Conservation (phyloP, 2,329 filamentous ascomycete species). For the Truncatella angustata region DNA sequence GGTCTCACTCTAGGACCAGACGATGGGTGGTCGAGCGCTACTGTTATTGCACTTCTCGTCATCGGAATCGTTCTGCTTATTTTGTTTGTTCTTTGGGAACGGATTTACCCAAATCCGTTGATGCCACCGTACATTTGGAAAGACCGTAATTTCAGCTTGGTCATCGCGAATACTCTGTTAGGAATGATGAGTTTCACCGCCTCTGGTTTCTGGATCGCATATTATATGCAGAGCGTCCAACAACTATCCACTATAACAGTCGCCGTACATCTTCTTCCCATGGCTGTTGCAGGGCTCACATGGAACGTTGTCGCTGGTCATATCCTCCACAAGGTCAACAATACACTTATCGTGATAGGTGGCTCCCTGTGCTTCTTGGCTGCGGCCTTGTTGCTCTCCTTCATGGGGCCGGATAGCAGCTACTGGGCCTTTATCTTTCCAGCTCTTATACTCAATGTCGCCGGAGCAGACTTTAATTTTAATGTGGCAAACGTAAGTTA, state of each 20-base stretch:
- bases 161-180: slow-evolving; percentile 54
- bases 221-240: slow-evolving; percentile 62
- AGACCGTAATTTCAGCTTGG: slow-evolving; percentile 63
- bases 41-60: slow-evolving; percentile 61
- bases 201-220: slow-evolving; percentile 60
- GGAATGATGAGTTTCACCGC: slow-evolving; percentile 64
- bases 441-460: slow-evolving; percentile 45
- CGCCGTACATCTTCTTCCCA: slow-evolving; percentile 63
- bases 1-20: slow-evolving; percentile 57
- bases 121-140: slow-evolving; percentile 56
- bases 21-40: slow-evolving; percentile 60
- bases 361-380: slow-evolving; percentile 38
- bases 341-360: slow-evolving; percentile 57
- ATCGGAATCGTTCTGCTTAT: slow-evolving; percentile 55
- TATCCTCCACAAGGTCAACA: slow-evolving; percentile 62
- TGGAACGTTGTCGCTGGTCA: slow-evolving; percentile 63
- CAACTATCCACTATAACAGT: slow-evolving; percentile 53
- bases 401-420: slow-evolving; percentile 51
- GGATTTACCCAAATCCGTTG: slow-evolving; percentile 44
- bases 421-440: slow-evolving; percentile 14
- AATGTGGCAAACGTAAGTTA: slow-evolving; percentile 63
- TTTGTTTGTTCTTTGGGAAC: slow-evolving; percentile 63
- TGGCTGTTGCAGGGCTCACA: slow-evolving; percentile 60
- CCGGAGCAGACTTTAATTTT: slow-evolving; percentile 69
- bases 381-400: slow-evolving; percentile 50